Evolutionary conservation across 2,329 filamentous ascomycete species (phyloP).

Genomic region (Raffaelea arxii): DNA sequence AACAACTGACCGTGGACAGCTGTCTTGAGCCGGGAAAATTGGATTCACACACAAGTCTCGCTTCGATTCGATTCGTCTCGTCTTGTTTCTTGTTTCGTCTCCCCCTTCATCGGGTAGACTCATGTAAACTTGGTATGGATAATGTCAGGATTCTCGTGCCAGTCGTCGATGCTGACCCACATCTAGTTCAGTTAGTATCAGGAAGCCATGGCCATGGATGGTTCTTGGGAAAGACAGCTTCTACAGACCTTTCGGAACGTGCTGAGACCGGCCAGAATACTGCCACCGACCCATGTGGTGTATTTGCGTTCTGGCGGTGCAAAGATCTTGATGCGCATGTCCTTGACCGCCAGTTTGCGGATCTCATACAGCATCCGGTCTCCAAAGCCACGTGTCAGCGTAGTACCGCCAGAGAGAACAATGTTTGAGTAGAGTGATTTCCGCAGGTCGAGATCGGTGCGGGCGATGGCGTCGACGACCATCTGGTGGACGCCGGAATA

Average conservation of each 20-base stretch:
- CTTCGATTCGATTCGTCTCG: neutral
- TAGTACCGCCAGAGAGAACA: slow-evolving; percentile 91
- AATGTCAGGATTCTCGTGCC: slow-evolving; percentile 98
- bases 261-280: slow-evolving; percentile 90
- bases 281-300: slow-evolving; percentile 97
- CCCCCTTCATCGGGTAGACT: neutral
- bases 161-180: slow-evolving; percentile 99
- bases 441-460: slow-evolving; percentile 90
- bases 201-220: neutral
- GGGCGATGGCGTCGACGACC: slow-evolving; percentile 88
- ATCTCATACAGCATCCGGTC: slow-evolving; percentile 87
- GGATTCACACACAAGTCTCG: too few relatives aligned
- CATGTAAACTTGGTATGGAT: slow-evolving; percentile 97
- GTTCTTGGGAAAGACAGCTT: neutral
- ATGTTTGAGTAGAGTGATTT: slow-evolving; percentile 95
- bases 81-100: neutral
- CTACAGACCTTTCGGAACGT: slow-evolving; percentile 87
- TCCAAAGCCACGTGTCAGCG: slow-evolving; percentile 92
- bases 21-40: too few relatives aligned
- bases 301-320: slow-evolving; percentile 96
- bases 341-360: slow-evolving; percentile 88
- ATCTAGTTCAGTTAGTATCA: slow-evolving; percentile 50
- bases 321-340: slow-evolving; percentile 99
- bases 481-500: slow-evolving; percentile 97
- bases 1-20: neutral